Evolutionary conservation across 331 rosid species (phyloP).

Genomic region (Acacia pycnantha): DNA sequence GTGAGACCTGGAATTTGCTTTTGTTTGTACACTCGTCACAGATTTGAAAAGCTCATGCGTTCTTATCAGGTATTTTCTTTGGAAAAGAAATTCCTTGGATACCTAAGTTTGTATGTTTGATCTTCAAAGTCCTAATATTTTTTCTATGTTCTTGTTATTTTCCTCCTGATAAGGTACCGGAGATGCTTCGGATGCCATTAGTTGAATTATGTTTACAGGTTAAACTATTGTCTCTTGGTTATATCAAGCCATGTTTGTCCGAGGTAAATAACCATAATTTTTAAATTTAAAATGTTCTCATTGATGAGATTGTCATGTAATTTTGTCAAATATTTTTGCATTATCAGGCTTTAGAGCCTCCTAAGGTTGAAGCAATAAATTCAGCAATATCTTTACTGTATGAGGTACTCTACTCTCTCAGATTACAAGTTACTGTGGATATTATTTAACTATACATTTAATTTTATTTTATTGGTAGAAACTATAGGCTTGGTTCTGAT

Average conservation of each 20-base stretch:
- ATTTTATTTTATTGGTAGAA: not conserved
- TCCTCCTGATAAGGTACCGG: slow-evolving; percentile 68
- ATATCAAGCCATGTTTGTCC: slow-evolving; percentile 75
- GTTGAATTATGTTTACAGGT: slow-evolving; percentile 93
- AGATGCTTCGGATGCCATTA: slow-evolving; percentile 98
- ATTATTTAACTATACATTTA: not conserved
- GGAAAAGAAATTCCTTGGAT: slow-evolving; percentile 8
- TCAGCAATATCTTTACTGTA: slow-evolving; percentile 83
- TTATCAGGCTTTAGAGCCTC: slow-evolving; percentile 93
- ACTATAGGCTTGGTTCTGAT: slow-evolving; percentile 17
- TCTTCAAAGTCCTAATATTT: slow-evolving; percentile 11
- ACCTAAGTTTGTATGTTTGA: slow-evolving; percentile 13
- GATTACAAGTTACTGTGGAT: not conserved
- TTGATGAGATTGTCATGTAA: slow-evolving; percentile 18
- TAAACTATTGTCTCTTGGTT: slow-evolving; percentile 82
- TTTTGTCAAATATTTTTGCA: slow-evolving; percentile 26
- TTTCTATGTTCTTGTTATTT: slow-evolving; percentile 10
- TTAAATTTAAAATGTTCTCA: slow-evolving; percentile 11
- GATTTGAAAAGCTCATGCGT: slow-evolving; percentile 90
- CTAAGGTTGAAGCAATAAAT: slow-evolving; percentile 80
- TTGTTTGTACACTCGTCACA: slow-evolving; percentile 77
- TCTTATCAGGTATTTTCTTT: slow-evolving; percentile 75
- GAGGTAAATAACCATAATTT: slow-evolving; percentile 41
- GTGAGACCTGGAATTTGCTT: slow-evolving; percentile 95
- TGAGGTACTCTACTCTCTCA: slow-evolving; percentile 55